These are phyloP conservation scores for Volutella citrinella DNA, from an alignment of 2,329 filamentous ascomycete species.

Conservation along the genomic window DNA sequence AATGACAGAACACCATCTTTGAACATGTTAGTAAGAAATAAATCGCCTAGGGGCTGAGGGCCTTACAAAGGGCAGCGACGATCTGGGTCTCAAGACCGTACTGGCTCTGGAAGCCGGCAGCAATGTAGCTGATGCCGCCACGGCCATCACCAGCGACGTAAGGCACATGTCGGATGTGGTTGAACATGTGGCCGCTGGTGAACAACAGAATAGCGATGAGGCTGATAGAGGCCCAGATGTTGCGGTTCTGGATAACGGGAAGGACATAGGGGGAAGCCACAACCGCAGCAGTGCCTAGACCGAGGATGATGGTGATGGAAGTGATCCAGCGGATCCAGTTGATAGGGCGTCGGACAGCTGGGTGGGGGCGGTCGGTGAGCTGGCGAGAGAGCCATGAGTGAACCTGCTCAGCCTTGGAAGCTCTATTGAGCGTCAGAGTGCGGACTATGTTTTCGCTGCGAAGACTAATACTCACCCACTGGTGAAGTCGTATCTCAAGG, in stretches of 20 bases:
- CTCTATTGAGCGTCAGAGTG: conserved; percentile 42
- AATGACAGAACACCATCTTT: conserved; percentile 72
- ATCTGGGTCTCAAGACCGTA: conserved; percentile 95
- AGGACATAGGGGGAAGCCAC: conserved; percentile 76
- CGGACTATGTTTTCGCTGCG: background rate
- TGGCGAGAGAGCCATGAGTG: conserved; percentile 77
- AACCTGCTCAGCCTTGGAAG: conserved; percentile 72
- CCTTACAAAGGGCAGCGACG: conserved; percentile 87
- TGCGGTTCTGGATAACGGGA: conserved; percentile 83
- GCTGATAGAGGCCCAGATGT: conserved; percentile 88
- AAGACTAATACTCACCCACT: conserved; percentile 57
- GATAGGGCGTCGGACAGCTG: conserved; percentile 75
- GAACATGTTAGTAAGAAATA: no score
- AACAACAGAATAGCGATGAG: conserved; percentile 88
- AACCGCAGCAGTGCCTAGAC: conserved; percentile 63
- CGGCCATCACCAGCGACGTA: conserved; percentile 84
- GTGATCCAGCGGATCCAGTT: conserved; percentile 78
- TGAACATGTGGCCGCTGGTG: conserved; percentile 98
- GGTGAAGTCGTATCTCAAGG: conserved; percentile 81
- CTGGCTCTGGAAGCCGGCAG: conserved; percentile 88
- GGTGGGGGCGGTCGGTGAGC: conserved; percentile 74
- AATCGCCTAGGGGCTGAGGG: no score
- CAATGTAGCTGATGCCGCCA: conserved; percentile 87
- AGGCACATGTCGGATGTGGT: conserved; percentile 93
- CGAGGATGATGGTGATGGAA: conserved; percentile 66